Evolutionary conservation across 2,329 filamentous ascomycete species (phyloP).

Genomic region (Penicillium brevicompactum): DNA sequence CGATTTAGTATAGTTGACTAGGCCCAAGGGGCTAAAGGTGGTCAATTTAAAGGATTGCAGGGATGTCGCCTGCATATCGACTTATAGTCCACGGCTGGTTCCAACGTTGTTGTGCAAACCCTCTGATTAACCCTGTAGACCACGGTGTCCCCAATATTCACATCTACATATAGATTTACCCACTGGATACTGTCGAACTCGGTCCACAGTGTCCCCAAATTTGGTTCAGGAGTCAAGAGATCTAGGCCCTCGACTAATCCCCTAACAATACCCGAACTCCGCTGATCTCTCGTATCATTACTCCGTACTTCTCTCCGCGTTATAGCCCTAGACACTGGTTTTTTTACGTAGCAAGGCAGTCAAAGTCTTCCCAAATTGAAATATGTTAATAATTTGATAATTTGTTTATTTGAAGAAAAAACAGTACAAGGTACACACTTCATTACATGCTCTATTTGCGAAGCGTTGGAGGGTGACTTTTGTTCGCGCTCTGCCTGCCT

Average conservation of each 20-base stretch:
- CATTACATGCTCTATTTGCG: background rate
- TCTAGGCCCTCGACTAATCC: conserved; percentile 15
- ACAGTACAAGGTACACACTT: background rate
- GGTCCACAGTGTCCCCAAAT: background rate
- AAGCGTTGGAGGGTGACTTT: background rate
- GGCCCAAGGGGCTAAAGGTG: background rate
- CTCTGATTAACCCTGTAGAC: background rate
- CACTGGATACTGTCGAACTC: too few species aligned
- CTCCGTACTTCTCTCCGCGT: background rate
- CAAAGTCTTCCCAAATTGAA: too few species aligned
- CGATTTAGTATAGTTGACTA: background rate
- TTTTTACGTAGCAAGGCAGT: too few species aligned
- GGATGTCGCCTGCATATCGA: background rate
- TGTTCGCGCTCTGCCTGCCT: background rate
- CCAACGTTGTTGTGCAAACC: background rate
- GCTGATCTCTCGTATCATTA: background rate
- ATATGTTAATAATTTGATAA: background rate
- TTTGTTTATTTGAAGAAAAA: background rate
- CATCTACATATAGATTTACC: background rate
- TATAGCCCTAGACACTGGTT: too few species aligned
- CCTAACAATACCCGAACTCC: background rate
- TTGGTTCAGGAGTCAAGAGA: conserved; percentile 14
- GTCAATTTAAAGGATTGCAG: background rate
- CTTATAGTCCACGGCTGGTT: background rate
- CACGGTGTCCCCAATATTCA: background rate